A percentile compares a stretch with the other conserved stretches of the same genome.
These are phyloP conservation scores for Anthoceros angustus DNA, from an alignment of 225 moss, liverwort and hornwort species.

Conservation along the genomic window DNA sequence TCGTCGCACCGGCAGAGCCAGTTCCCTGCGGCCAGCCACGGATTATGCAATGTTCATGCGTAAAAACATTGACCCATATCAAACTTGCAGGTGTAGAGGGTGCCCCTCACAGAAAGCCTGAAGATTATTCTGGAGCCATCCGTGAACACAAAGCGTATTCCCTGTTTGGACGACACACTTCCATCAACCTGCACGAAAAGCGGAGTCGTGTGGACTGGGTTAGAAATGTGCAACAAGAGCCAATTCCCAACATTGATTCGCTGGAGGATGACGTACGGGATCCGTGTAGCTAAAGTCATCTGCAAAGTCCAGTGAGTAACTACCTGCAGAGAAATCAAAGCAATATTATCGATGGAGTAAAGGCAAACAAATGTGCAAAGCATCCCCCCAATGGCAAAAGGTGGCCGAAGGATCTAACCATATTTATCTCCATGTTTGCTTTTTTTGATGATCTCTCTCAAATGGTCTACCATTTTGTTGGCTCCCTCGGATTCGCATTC, in stretches of 20 bases:
- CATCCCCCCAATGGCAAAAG: not conserved
- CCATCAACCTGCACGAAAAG: conserved; percentile 40
- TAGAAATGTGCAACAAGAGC: not conserved
- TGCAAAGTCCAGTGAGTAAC: conserved; percentile 45
- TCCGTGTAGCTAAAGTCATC: conserved; percentile 90
- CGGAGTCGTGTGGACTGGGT: not conserved
- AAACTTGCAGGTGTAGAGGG: not conserved
- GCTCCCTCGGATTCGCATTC: conserved; percentile 64
- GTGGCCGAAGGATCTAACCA: conserved; percentile 17
- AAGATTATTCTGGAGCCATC: conserved; percentile 91
- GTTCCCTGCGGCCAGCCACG: conserved; percentile 31
- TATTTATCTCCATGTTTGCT: conserved; percentile 67
- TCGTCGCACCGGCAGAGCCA: conserved; percentile 83
- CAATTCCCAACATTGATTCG: not conserved
- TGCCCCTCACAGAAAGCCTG: conserved; percentile 44
- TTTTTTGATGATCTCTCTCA: conserved; percentile 35
- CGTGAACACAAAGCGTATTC: conserved; percentile 68
- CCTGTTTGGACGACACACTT: conserved; percentile 69
- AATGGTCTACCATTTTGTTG: conserved; percentile 60
- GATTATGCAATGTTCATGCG: not conserved
- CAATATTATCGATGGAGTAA: not conserved
- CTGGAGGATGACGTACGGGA: conserved; percentile 25
- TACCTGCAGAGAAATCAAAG: conserved; percentile 10
- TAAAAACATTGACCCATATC: not conserved
- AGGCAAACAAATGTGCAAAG: not conserved